A percentile compares a stretch with the other conserved stretches of the same genome.
Conservation (phyloP, 176 grass and related monocot species). For the Triticum turgidum region DNA sequence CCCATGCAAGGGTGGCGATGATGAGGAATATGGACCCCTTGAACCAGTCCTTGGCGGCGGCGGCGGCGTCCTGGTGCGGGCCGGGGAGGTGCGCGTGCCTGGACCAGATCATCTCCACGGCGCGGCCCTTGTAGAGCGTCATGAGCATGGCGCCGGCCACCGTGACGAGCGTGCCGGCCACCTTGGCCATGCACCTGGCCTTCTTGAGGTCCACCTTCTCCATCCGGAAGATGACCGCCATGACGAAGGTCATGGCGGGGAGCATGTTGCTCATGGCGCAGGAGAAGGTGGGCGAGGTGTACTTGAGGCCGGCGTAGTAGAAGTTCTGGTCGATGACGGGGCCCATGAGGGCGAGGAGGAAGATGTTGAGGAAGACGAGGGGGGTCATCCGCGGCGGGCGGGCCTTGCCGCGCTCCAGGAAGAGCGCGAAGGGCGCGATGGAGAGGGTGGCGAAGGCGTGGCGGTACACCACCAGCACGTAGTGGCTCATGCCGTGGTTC, state of each 20-base stretch:
- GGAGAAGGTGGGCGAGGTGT: constrained; percentile 96
- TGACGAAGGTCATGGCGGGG: constrained; percentile 92
- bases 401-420: constrained; percentile 90
- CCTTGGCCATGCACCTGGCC: constrained; percentile 84
- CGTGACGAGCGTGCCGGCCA: constrained; percentile 80
- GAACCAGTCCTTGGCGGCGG: constrained; percentile 86
- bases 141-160: constrained; percentile 97
- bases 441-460: constrained; percentile 97
- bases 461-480: constrained; percentile 97
- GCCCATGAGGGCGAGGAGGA: constrained; percentile 80
- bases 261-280: constrained; percentile 99
- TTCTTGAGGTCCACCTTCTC: constrained; percentile 91
- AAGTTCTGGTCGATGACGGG: constrained; percentile 96
- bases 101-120: constrained; percentile 79
- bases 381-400: constrained; percentile 56
- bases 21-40: constrained; percentile 92
- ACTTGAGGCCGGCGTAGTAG: constrained; percentile 95
- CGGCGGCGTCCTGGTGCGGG: constrained; percentile 8
- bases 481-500: constrained; percentile 98
- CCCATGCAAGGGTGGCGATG: constrained; percentile 93
- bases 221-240: constrained; percentile 95
- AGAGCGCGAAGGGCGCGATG: constrained; percentile 92
- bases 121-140: constrained; percentile 96
- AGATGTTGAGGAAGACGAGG: constrained; percentile 68
- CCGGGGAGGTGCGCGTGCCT: constrained; percentile 49